Evolutionary conservation across 495 filamentous ascomycete genomes (phyloP).

Genomic region (Margaritispora aquatica): DNA sequence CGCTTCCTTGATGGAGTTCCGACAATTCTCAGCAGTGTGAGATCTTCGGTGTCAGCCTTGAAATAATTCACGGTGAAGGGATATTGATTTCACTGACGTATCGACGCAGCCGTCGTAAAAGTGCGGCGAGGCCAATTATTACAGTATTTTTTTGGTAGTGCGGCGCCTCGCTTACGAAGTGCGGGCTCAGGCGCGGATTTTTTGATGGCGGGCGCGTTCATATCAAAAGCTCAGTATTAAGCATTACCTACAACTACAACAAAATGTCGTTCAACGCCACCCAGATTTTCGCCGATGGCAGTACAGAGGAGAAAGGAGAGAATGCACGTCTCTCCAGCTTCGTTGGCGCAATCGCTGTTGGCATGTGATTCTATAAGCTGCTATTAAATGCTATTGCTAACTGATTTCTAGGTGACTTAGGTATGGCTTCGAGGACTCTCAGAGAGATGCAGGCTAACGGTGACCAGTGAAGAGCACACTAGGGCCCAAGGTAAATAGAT

Average conservation of each 20-base stretch:
- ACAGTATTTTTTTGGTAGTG: not conserved
- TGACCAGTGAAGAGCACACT: conserved; percentile 96
- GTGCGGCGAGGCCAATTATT: not conserved
- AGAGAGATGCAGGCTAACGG: too few species aligned
- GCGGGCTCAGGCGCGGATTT: not conserved
- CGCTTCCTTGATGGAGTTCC: too few species aligned
- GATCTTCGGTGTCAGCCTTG: too few species aligned
- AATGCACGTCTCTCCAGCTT: conserved; percentile 97
- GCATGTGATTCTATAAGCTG: conserved; percentile 44
- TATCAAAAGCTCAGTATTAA: not conserved
- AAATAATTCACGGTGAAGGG: too few species aligned
- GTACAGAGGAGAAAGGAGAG: conserved; percentile 96
- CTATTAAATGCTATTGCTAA: too few species aligned
- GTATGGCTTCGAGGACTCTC: too few species aligned
- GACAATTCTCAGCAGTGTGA: not conserved
- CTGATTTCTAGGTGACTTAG: too few species aligned
- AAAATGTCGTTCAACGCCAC: conserved; percentile 69
- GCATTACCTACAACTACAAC: conserved; percentile 5
- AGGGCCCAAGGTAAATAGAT: conserved; percentile 24
- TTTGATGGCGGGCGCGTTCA: not conserved
- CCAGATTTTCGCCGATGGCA: conserved; percentile 97
- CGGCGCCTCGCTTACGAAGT: not conserved
- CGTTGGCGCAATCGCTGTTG: conserved; percentile 95
- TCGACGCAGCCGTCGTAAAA: not conserved
- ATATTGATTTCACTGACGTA: too few species aligned